These are phyloP conservation scores for Monascus ruber DNA, from an alignment of 2,329 filamentous ascomycete genomes.

Conservation along the genomic window DNA sequence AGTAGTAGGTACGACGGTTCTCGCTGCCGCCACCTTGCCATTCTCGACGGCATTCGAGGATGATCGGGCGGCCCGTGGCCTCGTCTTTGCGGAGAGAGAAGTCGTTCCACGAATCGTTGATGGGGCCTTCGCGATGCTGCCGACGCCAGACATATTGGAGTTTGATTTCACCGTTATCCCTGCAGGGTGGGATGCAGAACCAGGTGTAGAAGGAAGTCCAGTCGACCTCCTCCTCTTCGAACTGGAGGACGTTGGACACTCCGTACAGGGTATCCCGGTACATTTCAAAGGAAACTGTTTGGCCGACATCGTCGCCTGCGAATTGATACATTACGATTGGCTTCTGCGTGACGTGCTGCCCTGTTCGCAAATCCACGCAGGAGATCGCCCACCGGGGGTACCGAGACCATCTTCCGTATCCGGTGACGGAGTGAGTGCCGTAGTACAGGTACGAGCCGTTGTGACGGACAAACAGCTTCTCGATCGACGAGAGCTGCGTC, in stretches of 20 bases:
- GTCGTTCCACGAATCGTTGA: slow-evolving; percentile 64
- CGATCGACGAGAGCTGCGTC: slow-evolving; percentile 33
- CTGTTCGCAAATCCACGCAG: slow-evolving; percentile 38
- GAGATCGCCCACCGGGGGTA: slow-evolving; percentile 53
- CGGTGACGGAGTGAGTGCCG: slow-evolving; percentile 49
- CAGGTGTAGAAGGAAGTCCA: slow-evolving; percentile 61
- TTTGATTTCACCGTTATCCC: slow-evolving; percentile 33
- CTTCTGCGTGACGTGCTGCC: slow-evolving; percentile 32
- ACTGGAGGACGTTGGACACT: slow-evolving; percentile 53
- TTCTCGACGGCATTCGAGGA: slow-evolving; percentile 59
- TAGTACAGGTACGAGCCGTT: slow-evolving; percentile 51
- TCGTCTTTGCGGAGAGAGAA: slow-evolving; percentile 53
- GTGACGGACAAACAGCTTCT: slow-evolving; percentile 58
- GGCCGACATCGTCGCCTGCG: slow-evolving; percentile 54
- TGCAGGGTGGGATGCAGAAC: slow-evolving; percentile 47
- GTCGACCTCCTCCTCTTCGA: slow-evolving; percentile 52
- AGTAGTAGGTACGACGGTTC: slow-evolving; percentile 57
- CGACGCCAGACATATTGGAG: slow-evolving; percentile 52
- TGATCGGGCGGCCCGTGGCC: slow-evolving; percentile 44
- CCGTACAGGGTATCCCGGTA: slow-evolving; percentile 56
- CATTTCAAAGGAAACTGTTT: slow-evolving; percentile 61
- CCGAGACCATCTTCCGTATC: slow-evolving; percentile 5
- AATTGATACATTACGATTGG: slow-evolving; percentile 46
- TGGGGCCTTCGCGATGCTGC: slow-evolving; percentile 56
- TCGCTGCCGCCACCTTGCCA: slow-evolving; percentile 48